Base-by-base conservation (phyloP, 2,329 filamentous ascomycete genomes). In the Byssothecium circinans region DNA sequence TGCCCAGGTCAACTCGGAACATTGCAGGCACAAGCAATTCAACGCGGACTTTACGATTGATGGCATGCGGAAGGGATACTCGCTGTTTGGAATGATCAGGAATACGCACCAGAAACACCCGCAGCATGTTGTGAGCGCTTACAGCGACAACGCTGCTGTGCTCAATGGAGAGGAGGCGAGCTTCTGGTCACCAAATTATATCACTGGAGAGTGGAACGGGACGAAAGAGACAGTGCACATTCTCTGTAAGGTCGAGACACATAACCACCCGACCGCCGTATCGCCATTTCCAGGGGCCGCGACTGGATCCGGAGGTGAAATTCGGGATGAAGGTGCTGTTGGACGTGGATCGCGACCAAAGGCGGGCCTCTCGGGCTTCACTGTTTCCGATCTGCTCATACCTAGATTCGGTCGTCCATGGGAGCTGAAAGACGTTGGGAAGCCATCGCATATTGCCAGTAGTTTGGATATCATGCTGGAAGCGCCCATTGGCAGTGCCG, bases 61-160 rank as follows among this genome's bases (percentile, higher is more conserved):
- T 69, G 91, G 91, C 43, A 79, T 87, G 57, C 76, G 80, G 55
- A 94, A 91, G 80, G 80, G 83, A 37, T 82, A 87, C 67, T 92
- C 87, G 57, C 80, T 99, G 7, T 99, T 99, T 66, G 85, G 85
- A 29, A 97, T 99, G 94, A 99, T 99, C 67, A 83, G 88, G 58
- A 95, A 96, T 70, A 99, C 94, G 1, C 91, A 99, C 74, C 82
- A 83, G 61, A 86, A 85, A 54, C 75, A 82, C 48, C 89, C 90
- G 0, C 78, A 88, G 43, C 87, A 85, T 67, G 95, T 91, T n/a
- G 82, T 97, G 35, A 96, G 91, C 29, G 94, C 94, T 7, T 99
- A 99, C 74, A 95, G 89, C 62, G 94, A 99, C 70, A 99, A 99
- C 68, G 94, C 94, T 20, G 94, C 94, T n/a, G 94, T 99, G 1